phyloP scores from a whole-genome alignment of 2,329 filamentous ascomycete genomes.

The Botrytis aclada region DNA sequence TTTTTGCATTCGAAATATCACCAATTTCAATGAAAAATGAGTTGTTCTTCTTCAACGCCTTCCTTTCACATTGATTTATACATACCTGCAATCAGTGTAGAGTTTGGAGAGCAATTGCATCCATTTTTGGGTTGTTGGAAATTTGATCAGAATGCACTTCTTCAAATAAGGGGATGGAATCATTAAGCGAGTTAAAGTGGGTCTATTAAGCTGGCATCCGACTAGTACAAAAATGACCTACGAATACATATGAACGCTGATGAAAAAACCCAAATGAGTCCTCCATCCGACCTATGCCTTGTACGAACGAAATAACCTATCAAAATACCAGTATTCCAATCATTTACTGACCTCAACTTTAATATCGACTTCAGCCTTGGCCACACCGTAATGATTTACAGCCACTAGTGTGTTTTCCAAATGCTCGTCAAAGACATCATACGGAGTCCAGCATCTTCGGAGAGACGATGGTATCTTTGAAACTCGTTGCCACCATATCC shows the following conservation, averaged over 20 bases:
- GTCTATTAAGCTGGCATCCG: neutral
- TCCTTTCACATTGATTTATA: neutral
- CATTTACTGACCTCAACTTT: neutral
- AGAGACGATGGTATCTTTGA: neutral
- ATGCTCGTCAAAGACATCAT: neutral
- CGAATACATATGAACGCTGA: neutral
- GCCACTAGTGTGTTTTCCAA: constrained; percentile 11
- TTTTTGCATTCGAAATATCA: neutral
- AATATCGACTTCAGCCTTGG: neutral
- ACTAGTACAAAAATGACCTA: constrained; percentile 1
- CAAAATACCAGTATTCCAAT: neutral
- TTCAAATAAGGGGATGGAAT: neutral
- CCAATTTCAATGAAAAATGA: neutral
- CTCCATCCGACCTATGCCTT: neutral
- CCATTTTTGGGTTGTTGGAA: neutral
- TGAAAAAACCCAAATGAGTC: neutral
- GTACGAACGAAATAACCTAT: neutral
- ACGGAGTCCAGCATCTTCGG: constrained; percentile 8
- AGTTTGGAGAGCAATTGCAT: neutral
- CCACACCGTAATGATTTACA: neutral
- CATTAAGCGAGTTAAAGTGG: constrained; percentile 14
- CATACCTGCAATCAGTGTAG: neutral
- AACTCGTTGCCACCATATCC: neutral
- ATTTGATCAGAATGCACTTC: neutral
- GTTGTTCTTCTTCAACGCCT: neutral